These are phyloP conservation scores for Stephanodiscus triporus DNA, from an alignment of 108 stramenopile species.

Conservation along the genomic window DNA sequence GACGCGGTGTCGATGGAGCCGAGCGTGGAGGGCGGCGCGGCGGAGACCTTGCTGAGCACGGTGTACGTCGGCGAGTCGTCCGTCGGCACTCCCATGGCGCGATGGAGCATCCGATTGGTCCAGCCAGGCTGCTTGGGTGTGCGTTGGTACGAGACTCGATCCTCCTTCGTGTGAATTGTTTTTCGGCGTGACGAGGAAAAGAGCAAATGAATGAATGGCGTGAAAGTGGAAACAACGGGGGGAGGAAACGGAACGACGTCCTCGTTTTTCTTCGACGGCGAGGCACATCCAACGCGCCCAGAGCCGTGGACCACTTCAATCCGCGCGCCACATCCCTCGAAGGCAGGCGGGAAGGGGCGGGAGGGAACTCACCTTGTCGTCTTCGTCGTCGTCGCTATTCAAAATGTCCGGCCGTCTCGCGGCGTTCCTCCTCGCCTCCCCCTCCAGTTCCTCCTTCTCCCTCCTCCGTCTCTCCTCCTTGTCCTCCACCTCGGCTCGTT, in stretches of 20 bases:
- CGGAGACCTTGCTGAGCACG: slow-evolving; percentile 26
- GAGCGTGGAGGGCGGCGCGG: slow-evolving; percentile 25
- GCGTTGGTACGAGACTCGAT: background rate
- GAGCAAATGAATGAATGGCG: too few relatives aligned
- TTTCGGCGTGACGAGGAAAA: slow-evolving; percentile 1
- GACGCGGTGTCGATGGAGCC: slow-evolving; percentile 14
- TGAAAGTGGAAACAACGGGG: too few relatives aligned
- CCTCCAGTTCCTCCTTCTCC: slow-evolving; percentile 16
- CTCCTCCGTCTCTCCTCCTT: slow-evolving; percentile 11
- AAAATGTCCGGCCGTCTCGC: slow-evolving; percentile 10
- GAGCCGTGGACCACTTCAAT: too few relatives aligned
- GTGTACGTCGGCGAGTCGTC: slow-evolving; percentile 26
- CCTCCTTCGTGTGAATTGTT: background rate
- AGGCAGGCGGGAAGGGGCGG: too few relatives aligned
- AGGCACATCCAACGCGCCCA: too few relatives aligned
- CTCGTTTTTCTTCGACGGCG: too few relatives aligned
- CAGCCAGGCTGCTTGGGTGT: slow-evolving; percentile 25
- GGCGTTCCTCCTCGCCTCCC: slow-evolving; percentile 20
- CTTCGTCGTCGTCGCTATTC: slow-evolving; percentile 6
- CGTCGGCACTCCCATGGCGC: slow-evolving; percentile 41
- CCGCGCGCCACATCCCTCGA: background rate
- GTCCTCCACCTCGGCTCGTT: background rate
- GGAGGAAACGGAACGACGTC: too few relatives aligned
- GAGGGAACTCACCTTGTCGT: background rate
- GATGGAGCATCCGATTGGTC: slow-evolving; percentile 29